phyloP scores from a whole-genome alignment of 257 asterid genomes.

The Asclepias syriaca region DNA sequence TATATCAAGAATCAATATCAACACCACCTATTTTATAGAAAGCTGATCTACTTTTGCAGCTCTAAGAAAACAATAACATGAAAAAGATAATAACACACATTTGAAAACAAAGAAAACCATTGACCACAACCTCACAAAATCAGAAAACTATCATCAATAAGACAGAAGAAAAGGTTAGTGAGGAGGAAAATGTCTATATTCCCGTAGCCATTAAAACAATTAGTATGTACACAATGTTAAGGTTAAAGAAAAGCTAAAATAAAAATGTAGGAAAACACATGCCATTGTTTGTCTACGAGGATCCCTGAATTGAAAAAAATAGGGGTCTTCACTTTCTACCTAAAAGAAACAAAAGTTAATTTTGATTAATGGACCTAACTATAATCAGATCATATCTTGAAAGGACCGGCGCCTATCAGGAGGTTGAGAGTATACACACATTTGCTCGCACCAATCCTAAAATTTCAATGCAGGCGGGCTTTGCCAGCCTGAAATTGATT shows the following conservation, averaged over 20 bases:
- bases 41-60: neutral
- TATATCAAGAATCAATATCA: neutral
- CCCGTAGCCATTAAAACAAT: conserved; percentile 36
- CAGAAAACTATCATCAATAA: conserved; percentile 7
- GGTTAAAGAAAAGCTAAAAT: conserved; percentile 10
- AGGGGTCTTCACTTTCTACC: conserved; percentile 52
- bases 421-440: conserved; percentile 33
- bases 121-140: neutral
- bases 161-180: conserved; percentile 4
- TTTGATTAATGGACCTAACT: conserved; percentile 42
- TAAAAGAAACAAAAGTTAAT: conserved; percentile 50
- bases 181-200: conserved; percentile 31
- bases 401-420: conserved; percentile 34
- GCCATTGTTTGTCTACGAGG: conserved; percentile 44
- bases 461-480: conserved; percentile 29
- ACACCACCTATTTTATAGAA: neutral
- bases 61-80: neutral
- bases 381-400: conserved; percentile 29
- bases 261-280: conserved; percentile 34
- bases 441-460: conserved; percentile 31
- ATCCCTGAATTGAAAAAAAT: conserved; percentile 48
- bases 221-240: conserved; percentile 64
- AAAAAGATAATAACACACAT: neutral
- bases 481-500: conserved; percentile 27
- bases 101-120: neutral